Base-by-base conservation (phyloP, 345 rosid species). In the Bruguiera parviflora region DNA sequence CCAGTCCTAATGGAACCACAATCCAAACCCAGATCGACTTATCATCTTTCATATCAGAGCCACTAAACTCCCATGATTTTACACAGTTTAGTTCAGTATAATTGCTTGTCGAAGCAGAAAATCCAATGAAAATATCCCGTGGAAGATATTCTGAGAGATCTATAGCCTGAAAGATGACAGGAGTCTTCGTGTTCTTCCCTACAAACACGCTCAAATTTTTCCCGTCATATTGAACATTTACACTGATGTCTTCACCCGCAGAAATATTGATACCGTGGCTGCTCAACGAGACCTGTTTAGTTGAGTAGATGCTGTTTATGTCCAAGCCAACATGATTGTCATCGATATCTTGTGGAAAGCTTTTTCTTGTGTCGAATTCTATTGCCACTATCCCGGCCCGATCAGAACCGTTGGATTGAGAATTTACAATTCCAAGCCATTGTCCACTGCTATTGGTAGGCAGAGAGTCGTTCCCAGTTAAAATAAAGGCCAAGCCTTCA, bases 341-440 rank as follows among this genome's bases (percentile, higher is more conserved):
- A 37, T 89, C 92, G 32, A 82, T 28, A 74, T 90, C 95, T n/a
- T 65, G 71, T 0, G 73, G 67, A 35, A 65, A 72, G 73, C 87
- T 90, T 86, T 75, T 79, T 72, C 79, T 72, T 5, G 92, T 88
- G 76, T 92, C 96, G 33, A 90, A 90, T 25, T 90, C 98, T 4
- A 90, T 68, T 0, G 91, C 90, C 33, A 90, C 87, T 0, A 81
- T 81, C 19, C 16, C 32, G 13, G 86, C 82, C 47, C 37, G 52
- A 6, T 53, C 4, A 29, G 79, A 53, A 5, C 74, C 68, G 22
- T 87, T 79, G 19, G 80, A 64, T 10, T 0, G 65, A 11, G 52
- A 62, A 64, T 88, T 88, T 57, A 88, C 86, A 2, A 88, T 63
- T 35, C 95, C 85, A 0, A 90, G 90, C 95, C 98, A 90, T 65